Base-by-base conservation (phyloP, 495 filamentous ascomycete genomes). In the Aspergillus sparsus region DNA sequence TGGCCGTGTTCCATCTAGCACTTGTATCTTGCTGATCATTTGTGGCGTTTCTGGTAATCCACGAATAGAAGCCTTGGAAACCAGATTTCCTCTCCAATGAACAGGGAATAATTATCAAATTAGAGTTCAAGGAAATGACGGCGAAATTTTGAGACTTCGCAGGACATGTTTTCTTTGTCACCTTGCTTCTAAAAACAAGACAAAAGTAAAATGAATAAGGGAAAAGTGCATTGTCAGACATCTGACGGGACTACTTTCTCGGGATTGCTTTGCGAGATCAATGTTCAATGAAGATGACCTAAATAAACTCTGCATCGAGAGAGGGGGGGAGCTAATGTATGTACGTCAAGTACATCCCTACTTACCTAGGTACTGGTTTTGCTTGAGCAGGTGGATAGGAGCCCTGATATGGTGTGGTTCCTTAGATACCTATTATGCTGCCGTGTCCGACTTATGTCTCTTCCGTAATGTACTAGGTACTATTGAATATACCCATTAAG, bases 191-290 rank as follows among this genome's bases (percentile, higher is more conserved):
- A 7, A 41, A n/a, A 9, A 41, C 10, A 41, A 41, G 37, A n/a
- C 37, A 41, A 41, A 27, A 27, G 21, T 27, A 27, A 27, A 27
- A 27, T 12, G 5, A 42, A 42, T 16, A 27, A 49, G 5, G n/a
- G 9, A 5, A 16, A 10, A 1, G n/a, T 49, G 37, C 37, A 41
- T 41, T 10, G 9, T n/a, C 37, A 3, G 5, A 18, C 15, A 9
- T 34, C 49, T 51, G 1, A 27, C 21, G 21, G 21, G 21, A 27
- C 21, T 51, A 10, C 49, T 34, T 15, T 51, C 31, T 51, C 13
- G 21, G 21, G 49, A 10, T 51, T 51, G 49, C 49, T 5, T 51
- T 51, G 49, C 49, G 49, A 51, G 36, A 5, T 31, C 9, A 42
- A 27, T 27, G 36, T 27, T 8, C 13, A 18, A 41, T 12, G 9